Base-by-base conservation (phyloP, 2,329 filamentous ascomycete species). In the Diaporthe humulicola region DNA sequence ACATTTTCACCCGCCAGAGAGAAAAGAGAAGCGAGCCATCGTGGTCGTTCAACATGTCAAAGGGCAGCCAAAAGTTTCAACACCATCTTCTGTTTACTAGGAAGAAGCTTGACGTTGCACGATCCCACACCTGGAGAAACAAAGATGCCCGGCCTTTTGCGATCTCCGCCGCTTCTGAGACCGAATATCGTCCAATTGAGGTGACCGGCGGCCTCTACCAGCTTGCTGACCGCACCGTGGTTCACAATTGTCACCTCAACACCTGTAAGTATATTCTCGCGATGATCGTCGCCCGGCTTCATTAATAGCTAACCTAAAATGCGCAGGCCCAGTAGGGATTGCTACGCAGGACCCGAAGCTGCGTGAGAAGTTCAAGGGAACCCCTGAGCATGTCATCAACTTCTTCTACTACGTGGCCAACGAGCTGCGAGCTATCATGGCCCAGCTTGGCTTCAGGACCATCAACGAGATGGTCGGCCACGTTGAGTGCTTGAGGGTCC, bases 381-480 rank as follows among this genome's bases (percentile, higher is more conserved):
- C 95, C 1, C 96, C 96, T 15, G 96, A 98, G 86, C 95, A 98
- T 80, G 96, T 98, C 74, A 98, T 98, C 85, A 98, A 98, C 89
- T 98, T 98, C 89, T 98, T 98, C 87, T 98, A 98, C 87, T 98
- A 98, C 81, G 90, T 98, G 70, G 94, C 96, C 79, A 98, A 98
- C 82, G 96, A 98, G 87, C 91, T 98, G 74, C 93, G 96, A 82
- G 95, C 96, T 48, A 98, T 98, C 85, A 98, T 98, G 96, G 96
- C 96, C 69, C 95, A 94, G 86, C 92, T 98, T 80, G 96, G 96
- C 78, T 95, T 98, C 91, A 93, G 96, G 78, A 98, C 94, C 76
- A 93, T 98, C 83, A 98, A 98, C 82, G 96, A 98, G 84, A 98
- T 98, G 96, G 95, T 98, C 80, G 96, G 96, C 28, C 95, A 93